Conservation (phyloP, 371 early-diverging fungal species). For the Mortierella sp. region DNA sequence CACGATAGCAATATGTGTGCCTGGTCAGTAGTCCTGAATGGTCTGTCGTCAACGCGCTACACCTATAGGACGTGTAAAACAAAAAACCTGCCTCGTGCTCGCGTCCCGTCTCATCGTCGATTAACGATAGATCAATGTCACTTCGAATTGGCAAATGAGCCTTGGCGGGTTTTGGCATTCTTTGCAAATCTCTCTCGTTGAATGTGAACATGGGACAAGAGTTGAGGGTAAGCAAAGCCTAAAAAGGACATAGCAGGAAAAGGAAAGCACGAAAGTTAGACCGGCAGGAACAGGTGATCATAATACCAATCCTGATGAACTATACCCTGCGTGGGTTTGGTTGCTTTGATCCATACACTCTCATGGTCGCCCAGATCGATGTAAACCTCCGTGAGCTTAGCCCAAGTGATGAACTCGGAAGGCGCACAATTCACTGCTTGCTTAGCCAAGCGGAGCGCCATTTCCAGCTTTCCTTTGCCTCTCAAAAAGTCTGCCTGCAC, state of each 20-base stretch:
- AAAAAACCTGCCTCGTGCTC: conserved; percentile 71
- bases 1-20: not conserved
- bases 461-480: conserved; percentile 69
- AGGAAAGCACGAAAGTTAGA: too few relatives aligned
- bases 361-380: conserved; percentile 87
- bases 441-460: conserved; percentile 87
- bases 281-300: too few relatives aligned
- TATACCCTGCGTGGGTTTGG: too few relatives aligned
- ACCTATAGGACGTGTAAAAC: too few relatives aligned
- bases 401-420: conserved; percentile 95
- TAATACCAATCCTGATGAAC: too few relatives aligned
- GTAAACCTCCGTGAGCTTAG: conserved; percentile 90
- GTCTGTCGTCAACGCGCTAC: too few relatives aligned
- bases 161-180: conserved; percentile 89
- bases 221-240: conserved; percentile 93
- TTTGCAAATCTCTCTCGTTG: conserved; percentile 88
- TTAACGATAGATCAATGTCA: conserved; percentile 69
- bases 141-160: conserved; percentile 82
- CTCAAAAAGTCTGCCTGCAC: conserved; percentile 86
- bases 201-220: conserved; percentile 98
- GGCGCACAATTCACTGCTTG: conserved; percentile 94
- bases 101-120: conserved; percentile 79
- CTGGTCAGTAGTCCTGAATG: too few relatives aligned
- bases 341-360: conserved; percentile 76
- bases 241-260: not conserved